Conservation (phyloP, 441 rosid species). For the Populus hybrid region DNA sequence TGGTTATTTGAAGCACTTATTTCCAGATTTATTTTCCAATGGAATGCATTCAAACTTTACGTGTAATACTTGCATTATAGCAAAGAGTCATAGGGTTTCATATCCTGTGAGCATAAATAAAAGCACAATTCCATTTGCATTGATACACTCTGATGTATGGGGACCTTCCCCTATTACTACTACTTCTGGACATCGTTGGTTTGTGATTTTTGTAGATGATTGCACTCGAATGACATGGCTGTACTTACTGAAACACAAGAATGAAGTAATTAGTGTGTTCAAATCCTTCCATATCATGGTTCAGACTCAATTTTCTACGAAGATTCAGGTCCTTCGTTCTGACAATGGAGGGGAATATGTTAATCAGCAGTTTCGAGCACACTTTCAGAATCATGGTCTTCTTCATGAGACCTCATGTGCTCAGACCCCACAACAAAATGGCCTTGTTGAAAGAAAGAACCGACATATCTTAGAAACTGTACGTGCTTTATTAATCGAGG, state of each 20-base stretch:
- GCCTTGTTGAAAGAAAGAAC: rapidly evolving
- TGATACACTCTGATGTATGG: neutral
- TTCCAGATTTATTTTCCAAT: too few species aligned
- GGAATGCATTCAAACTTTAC: too few species aligned
- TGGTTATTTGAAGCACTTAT: too few species aligned
- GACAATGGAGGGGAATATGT: neutral
- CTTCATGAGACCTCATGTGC: neutral
- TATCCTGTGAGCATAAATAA: neutral
- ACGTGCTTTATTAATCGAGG: neutral
- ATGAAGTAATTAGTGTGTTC: too few species aligned
- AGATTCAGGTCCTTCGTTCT: neutral
- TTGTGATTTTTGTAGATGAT: neutral
- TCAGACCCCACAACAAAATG: neutral
- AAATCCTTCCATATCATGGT: neutral
- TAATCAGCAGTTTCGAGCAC: neutral
- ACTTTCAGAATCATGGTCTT: neutral
- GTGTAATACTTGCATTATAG: too few species aligned
- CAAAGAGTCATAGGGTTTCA: too few species aligned
- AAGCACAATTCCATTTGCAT: neutral
- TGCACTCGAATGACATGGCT: neutral
- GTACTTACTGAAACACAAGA: neutral
- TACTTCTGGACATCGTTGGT: neutral
- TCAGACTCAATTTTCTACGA: neutral
- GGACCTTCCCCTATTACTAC: neutral
- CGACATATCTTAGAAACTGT: neutral